Evolutionary conservation across 139 green algal genomes (phyloP), one percentile per base, ranked within the genome.

Genomic region (Spirogloea muscicola): DNA sequence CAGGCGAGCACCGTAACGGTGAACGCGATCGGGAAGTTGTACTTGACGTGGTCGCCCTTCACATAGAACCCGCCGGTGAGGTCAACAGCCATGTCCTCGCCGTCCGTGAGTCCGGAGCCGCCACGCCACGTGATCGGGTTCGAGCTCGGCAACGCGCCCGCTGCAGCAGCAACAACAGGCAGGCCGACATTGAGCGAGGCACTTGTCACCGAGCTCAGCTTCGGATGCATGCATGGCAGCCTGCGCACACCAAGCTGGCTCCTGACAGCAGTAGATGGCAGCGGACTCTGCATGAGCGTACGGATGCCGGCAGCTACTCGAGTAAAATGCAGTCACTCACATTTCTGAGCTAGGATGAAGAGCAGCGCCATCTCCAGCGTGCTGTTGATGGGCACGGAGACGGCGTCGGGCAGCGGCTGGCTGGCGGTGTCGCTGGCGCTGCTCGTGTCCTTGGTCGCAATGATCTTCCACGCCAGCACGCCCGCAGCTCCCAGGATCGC

Each of bases 41-140:
- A 87, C 74, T 87, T 89, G 34, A 89, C 87, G 49, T 83, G 84
- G 63, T 87, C 86, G 29, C 86, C 86, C 25, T 77, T 81, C 51
- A 89, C 86, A 57, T 89, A 87, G 69, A 79, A 90, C 21, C 74
- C 74, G 10, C 74, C 74, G 1, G 58, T 36, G 39, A 91, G 78
- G 67, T 86, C 60, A 6, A 72, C 37, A 41, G 80, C 82, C 31
- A 73, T 55, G 42, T 71, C 38, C 16, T 34, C 18, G 40, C 74
- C 74, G 48, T 82, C 74, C 25, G 55, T 58, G 3, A 82, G 74
- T 1, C 38, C 74, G 16, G 74, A 82, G 48, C 74, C 41, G 37
- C 41, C 57, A 7, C 74, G 31, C 74, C 74, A 82, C 27, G 38
- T 43, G n/a, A n/a, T n/a, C n/a, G n/a, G n/a, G n/a, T n/a, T n/a